Base-by-base conservation (phyloP, 768 basidiomycete genomes). In the Panellus pusillus region DNA sequence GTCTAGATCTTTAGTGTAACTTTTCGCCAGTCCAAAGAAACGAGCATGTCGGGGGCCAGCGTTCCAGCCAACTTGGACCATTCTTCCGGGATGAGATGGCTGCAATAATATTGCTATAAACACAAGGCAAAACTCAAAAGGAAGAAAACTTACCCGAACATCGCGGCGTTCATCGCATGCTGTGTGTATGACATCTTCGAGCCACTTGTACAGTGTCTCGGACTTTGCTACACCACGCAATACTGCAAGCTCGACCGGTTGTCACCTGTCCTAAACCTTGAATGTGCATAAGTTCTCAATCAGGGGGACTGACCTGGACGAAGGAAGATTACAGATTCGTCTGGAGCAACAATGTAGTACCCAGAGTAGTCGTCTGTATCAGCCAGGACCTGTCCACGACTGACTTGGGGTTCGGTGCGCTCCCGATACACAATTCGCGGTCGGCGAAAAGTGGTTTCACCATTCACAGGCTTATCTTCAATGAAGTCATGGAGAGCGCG, bases 141-240 rank as follows among this genome's bases (percentile, higher is more conserved):
- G 2, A 24, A 24, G 6, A 24, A 24, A 24, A 3, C 24, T 3
- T 24, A 24, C 24, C 24, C 24, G 24, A 24, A 24, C 24, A 24
- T 24, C 24, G 24, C 24, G 24, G 24, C 24, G 24, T 6, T 24
- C 24, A 2, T 24, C 24, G 6, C 24, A 24, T 24, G 24, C 24
- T 24, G 24, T 24, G 24, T 24, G 24, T 2, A 24, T 24, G 24
- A 24, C 24, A 24, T 91, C 84, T 63, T 96, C 87, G 47, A 89
- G 86, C 96, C 95, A 98, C 45, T 87, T 84, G 72, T 98, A 94
- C 97, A 97, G 98, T 66, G 96, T 91, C 76, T 99, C 98, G 42
- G 91, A 92, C 66, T 89, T 84, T 6, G 98, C 76, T 15, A 98
- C 92, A 39, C 93, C 95, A 59, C 24, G 24, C 24, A 24, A 24